Evolutionary conservation across 345 rosid genomes (phyloP).

Genomic region (Eucalyptus dawsonii): DNA sequence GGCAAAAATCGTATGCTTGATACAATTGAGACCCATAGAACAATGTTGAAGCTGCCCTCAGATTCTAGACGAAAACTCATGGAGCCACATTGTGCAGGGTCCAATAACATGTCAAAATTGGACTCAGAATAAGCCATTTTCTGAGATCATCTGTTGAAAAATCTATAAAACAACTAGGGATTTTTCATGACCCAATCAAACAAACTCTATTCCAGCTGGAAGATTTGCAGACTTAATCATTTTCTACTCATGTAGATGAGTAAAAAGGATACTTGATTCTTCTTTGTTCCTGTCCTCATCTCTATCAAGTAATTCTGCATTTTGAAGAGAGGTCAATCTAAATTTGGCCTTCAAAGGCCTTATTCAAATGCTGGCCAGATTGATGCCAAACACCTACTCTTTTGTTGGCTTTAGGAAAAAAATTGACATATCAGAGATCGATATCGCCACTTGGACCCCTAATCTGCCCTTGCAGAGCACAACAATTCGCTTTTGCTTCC

Average conservation of each 20-base stretch:
- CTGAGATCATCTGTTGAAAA: not conserved
- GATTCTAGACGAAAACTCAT: not conserved
- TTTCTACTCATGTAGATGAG: not conserved
- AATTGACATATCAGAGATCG: not conserved
- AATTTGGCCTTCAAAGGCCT: not conserved
- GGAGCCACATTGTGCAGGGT: not conserved
- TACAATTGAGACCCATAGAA: not conserved
- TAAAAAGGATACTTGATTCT: not conserved
- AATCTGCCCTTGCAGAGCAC: not conserved
- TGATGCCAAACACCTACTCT: not conserved
- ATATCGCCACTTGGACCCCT: not conserved
- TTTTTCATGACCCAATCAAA: not conserved
- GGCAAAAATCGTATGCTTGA: not conserved
- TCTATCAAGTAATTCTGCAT: not conserved
- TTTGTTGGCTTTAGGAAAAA: not conserved
- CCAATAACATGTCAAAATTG: not conserved
- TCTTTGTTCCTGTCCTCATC: not conserved
- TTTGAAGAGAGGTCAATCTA: not conserved
- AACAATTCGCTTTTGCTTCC: not conserved
- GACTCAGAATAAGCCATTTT: not conserved
- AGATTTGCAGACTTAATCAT: not conserved
- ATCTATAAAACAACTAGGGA: not conserved
- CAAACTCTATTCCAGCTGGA: not conserved
- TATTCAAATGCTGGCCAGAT: not conserved
- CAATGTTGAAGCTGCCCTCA: not conserved